phyloP scores from a whole-genome alignment of 2,329 filamentous ascomycete genomes.

The Exserohilum turcica region DNA sequence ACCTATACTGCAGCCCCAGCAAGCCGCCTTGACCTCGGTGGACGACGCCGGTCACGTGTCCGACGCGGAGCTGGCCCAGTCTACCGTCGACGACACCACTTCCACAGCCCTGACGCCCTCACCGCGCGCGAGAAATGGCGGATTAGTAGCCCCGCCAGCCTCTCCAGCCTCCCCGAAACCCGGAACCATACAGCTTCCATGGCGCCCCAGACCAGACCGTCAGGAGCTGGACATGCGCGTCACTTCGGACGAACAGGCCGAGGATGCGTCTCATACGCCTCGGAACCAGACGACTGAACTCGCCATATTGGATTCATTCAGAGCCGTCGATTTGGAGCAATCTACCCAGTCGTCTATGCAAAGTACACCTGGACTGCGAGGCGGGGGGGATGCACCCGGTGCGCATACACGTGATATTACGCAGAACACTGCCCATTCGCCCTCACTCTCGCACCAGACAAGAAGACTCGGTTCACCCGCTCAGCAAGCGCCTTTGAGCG shows the following conservation, averaged over 20 bases:
- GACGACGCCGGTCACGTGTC: constrained; percentile 18
- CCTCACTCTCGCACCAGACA: constrained; percentile 26
- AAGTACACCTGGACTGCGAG: constrained; percentile 22
- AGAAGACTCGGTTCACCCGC: constrained; percentile 20
- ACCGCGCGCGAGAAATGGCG: constrained; percentile 2
- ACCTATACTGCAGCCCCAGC: constrained; percentile 33
- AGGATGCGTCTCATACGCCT: constrained; percentile 14
- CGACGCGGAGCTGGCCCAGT: background rate
- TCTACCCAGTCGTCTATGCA: constrained; percentile 12
- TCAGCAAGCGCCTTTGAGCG: background rate
- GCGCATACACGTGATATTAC: constrained; percentile 8
- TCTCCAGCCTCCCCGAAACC: constrained; percentile 9
- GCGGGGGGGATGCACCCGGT: constrained; percentile 12
- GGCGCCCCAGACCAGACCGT: constrained; percentile 22
- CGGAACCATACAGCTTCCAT: constrained; percentile 26
- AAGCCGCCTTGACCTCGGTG: constrained; percentile 24
- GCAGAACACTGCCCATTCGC: constrained; percentile 14
- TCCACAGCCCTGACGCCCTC: background rate
- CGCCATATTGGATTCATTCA: constrained; percentile 10
- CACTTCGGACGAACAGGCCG: constrained; percentile 9
- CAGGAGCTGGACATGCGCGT: background rate
- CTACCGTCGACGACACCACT: constrained; percentile 1
- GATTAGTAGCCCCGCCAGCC: background rate
- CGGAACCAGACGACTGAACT: constrained; percentile 6
- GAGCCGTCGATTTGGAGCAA: constrained; percentile 9